These are phyloP conservation scores for Boletus tylopilopsis DNA, from an alignment of 768 basidiomycete species.

Conservation along the genomic window DNA sequence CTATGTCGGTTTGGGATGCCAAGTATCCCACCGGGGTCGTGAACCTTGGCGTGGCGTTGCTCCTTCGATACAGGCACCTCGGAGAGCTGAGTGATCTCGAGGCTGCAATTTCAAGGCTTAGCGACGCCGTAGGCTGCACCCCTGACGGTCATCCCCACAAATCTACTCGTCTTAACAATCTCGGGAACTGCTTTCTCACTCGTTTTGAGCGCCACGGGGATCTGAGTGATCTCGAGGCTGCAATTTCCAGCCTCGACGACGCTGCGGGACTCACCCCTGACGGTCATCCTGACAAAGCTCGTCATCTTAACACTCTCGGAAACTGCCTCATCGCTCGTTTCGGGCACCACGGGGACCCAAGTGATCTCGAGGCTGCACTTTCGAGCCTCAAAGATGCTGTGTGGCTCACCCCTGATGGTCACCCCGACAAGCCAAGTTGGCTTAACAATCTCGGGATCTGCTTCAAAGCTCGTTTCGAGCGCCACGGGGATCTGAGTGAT, in stretches of 20 bases:
- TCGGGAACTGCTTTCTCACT: not conserved
- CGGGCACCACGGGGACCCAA: not conserved
- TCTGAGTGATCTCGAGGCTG: not conserved
- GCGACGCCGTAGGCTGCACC: not conserved
- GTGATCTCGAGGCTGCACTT: not conserved
- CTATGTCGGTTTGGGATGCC: not conserved
- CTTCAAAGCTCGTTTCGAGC: not conserved
- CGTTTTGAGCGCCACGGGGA: slow-evolving; percentile 2
- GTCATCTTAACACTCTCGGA: not conserved
- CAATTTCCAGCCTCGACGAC: not conserved
- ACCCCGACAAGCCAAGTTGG: too few relatives aligned
- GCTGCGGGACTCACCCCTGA: not conserved
- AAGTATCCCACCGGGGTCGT: too few relatives aligned
- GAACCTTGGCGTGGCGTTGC: not conserved
- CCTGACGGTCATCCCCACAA: not conserved
- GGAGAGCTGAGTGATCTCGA: not conserved
- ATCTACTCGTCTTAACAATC: not conserved
- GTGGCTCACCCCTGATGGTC: not conserved
- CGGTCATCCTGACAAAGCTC: not conserved
- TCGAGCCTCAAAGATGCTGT: not conserved
- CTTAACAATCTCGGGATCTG: not conserved
- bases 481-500: not conserved
- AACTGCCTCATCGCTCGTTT: not conserved
- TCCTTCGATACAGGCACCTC: not conserved
- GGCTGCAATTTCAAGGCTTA: not conserved